These are phyloP conservation scores for Candida parachauliodes DNA, from an alignment of 805 yeast genomes.

Conservation along the genomic window DNA sequence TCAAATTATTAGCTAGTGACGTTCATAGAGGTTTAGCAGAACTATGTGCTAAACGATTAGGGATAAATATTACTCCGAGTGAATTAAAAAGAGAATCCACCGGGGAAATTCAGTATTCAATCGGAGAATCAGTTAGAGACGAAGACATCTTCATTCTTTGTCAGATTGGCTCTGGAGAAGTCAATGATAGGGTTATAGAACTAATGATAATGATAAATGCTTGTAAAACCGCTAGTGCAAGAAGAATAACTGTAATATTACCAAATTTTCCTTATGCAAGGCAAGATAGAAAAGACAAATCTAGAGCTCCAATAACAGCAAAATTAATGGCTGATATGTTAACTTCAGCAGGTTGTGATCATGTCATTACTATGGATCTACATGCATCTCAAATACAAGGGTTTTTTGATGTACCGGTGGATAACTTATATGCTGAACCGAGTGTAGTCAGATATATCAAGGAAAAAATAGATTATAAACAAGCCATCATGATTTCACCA, in stretches of 20 bases:
- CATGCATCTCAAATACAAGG: slow-evolving; percentile 92
- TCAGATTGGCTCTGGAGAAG: slow-evolving; percentile 75
- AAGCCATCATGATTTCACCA: slow-evolving; percentile 68
- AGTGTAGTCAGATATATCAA: slow-evolving; percentile 70
- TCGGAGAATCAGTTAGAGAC: slow-evolving; percentile 81
- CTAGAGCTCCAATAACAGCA: slow-evolving; percentile 83
- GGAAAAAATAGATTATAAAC: slow-evolving; percentile 45
- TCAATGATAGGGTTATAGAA: slow-evolving; percentile 62
- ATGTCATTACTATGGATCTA: slow-evolving; percentile 81
- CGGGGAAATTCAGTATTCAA: slow-evolving; percentile 66
- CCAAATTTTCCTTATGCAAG: slow-evolving; percentile 88
- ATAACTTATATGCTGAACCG: slow-evolving; percentile 81
- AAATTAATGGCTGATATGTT: slow-evolving; percentile 80
- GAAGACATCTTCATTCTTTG: slow-evolving; percentile 78
- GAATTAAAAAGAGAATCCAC: slow-evolving; percentile 77
- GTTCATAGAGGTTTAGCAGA: slow-evolving; percentile 84
- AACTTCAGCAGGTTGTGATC: slow-evolving; percentile 82
- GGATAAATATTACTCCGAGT: slow-evolving; percentile 65
- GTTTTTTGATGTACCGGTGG: slow-evolving; percentile 78
- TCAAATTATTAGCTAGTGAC: slow-evolving; percentile 56
- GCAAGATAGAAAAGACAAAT: slow-evolving; percentile 82
- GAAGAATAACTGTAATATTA: slow-evolving; percentile 77
- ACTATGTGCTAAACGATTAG: slow-evolving; percentile 65
- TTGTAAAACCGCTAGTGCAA: slow-evolving; percentile 77
- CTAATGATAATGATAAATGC: slow-evolving; percentile 76